phyloP scores from a whole-genome alignment of 208 protist species.

The Trypanosoma boissoni region DNA sequence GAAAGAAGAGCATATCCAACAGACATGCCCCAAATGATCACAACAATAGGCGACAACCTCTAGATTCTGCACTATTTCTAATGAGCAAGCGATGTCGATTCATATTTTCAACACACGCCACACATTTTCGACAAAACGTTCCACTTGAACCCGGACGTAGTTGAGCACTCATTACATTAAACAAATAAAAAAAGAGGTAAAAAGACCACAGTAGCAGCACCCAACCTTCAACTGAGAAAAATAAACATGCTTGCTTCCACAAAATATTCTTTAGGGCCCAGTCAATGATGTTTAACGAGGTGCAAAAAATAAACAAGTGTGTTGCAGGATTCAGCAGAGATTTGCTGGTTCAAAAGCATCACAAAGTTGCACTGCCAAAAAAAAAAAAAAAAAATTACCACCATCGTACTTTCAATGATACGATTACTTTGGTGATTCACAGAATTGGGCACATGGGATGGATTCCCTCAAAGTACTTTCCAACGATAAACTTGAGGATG shows the following conservation, averaged over 20 bases:
- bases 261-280: background rate
- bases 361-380: conserved; percentile 59
- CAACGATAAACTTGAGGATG: conserved; percentile 61
- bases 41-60: conserved; percentile 40
- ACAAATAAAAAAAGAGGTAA: conserved; percentile 35
- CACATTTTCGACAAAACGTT: conserved; percentile 44
- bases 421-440: conserved; percentile 10
- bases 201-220: conserved; percentile 28
- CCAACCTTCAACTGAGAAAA: conserved; percentile 24
- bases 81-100: conserved; percentile 73
- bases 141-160: conserved; percentile 14
- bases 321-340: conserved; percentile 7
- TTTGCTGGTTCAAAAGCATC: conserved; percentile 34
- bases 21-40: conserved; percentile 29
- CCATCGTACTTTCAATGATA: conserved; percentile 33
- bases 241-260: background rate
- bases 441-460: conserved; percentile 30
- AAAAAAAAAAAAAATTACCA: conserved; percentile 36
- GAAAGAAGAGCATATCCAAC: conserved; percentile 45
- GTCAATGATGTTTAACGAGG: background rate
- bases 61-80: conserved; percentile 52
- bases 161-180: conserved; percentile 44
- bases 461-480: conserved; percentile 54
- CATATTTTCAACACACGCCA: conserved; percentile 30
- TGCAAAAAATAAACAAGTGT: conserved; percentile 11